Conservation (phyloP, 495 filamentous ascomycete genomes). For the Thermothielavioides terrestris region DNA sequence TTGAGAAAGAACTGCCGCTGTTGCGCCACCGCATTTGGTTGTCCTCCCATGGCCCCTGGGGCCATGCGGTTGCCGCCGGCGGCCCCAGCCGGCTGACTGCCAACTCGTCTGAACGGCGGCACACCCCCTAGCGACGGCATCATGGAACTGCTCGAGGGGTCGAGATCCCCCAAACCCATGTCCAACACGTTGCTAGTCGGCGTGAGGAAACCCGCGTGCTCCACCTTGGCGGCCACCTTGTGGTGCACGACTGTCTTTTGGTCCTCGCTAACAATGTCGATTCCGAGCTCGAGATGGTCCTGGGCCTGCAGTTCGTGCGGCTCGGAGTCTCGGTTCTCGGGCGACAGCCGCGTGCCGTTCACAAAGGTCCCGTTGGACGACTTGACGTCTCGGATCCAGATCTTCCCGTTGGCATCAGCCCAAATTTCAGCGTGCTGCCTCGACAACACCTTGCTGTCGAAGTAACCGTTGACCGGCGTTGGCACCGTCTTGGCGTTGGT, state of each 20-base stretch:
- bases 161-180: conserved; percentile 81
- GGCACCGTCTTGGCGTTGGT: conserved; percentile 94
- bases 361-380: conserved; percentile 98
- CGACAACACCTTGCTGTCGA: conserved; percentile 95
- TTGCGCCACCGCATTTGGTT: conserved; percentile 38
- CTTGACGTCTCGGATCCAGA: conserved; percentile 95
- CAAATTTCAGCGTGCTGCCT: conserved; percentile 94
- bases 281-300: conserved; percentile 87
- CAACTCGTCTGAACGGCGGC: conserved; percentile 50
- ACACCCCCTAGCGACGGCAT: conserved; percentile 44
- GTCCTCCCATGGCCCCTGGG: conserved; percentile 50
- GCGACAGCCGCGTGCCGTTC: conserved; percentile 81
- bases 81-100: conserved; percentile 64
- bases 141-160: conserved; percentile 62
- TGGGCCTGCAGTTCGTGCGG: conserved; percentile 81
- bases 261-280: conserved; percentile 97
- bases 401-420: conserved; percentile 80
- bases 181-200: conserved; percentile 65
- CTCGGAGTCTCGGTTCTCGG: conserved; percentile 89
- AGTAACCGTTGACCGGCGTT: conserved; percentile 82
- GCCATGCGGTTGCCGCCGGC: conserved; percentile 49
- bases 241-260: conserved; percentile 97
- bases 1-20: conserved; percentile 63
- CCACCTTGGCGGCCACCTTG: conserved; percentile 92
- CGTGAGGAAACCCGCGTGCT: conserved; percentile 76